A percentile compares a stretch with the other conserved stretches of the same genome.
These are phyloP conservation scores for Citrus cavaleriei DNA, from an alignment of 345 rosid genomes.

Conservation along the genomic window DNA sequence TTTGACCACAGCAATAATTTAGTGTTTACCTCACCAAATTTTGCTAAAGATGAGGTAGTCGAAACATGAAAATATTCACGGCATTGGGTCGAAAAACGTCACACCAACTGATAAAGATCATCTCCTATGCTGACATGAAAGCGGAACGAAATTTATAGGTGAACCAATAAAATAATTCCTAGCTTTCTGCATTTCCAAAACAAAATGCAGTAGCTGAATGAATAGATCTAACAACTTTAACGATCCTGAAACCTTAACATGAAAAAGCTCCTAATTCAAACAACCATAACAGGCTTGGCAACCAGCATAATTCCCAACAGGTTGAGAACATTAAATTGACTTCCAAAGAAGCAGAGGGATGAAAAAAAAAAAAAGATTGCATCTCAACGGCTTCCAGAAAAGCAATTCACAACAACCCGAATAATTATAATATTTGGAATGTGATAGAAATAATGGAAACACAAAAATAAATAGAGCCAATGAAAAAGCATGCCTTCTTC, in stretches of 20 bases:
- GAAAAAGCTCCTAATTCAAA: neutral
- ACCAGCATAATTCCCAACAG: neutral
- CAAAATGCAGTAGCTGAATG: neutral
- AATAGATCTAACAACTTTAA: neutral
- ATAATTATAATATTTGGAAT: too few species aligned
- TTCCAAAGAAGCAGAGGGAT: too few species aligned
- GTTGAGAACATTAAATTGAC: too few species aligned
- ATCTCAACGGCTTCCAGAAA: too few species aligned
- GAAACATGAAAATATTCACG: neutral
- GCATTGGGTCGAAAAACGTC: neutral
- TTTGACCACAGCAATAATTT: neutral
- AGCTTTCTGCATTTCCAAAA: neutral
- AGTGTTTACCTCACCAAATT: neutral
- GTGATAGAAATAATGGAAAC: too few species aligned
- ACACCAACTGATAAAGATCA: neutral
- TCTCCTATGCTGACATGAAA: neutral
- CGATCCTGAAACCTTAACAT: neutral
- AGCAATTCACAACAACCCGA: too few species aligned
- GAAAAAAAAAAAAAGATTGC: too few species aligned
- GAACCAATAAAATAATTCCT: neutral
- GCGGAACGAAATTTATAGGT: neutral
- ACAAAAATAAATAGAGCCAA: too few species aligned
- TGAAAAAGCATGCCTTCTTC: constrained; percentile 30
- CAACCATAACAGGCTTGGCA: neutral
- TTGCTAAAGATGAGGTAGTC: neutral